Percentiles rank a stretch among this genome's conserved stretches.
These are phyloP conservation scores for Pneumocystis sp. DNA, from an alignment of 1,139 yeast species.

Conservation along the genomic window DNA sequence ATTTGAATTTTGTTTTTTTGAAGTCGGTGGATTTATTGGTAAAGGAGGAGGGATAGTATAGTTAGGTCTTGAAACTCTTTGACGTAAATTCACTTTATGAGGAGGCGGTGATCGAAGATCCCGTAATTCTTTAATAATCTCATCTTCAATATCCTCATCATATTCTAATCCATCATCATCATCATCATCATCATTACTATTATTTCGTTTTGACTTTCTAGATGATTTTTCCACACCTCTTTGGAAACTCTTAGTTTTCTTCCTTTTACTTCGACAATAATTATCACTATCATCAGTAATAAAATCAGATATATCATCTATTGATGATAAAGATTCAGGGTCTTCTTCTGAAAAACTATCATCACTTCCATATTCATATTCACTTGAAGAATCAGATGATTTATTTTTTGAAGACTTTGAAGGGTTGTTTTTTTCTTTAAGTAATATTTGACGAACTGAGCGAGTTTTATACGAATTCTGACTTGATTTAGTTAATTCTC, in stretches of 20 bases:
- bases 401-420: background rate
- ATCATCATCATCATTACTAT: background rate
- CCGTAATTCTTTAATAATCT: background rate
- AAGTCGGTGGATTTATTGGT: background rate
- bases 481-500: background rate
- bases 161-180: background rate
- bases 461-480: background rate
- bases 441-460: background rate
- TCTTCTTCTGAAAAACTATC: background rate
- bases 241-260: background rate
- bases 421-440: background rate
- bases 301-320: background rate
- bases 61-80: slow-evolving; percentile 7
- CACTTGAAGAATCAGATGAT: background rate
- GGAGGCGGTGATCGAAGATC: background rate
- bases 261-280: background rate
- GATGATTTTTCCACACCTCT: background rate
- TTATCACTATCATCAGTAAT: background rate
- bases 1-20: background rate
- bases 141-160: background rate
- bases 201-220: background rate
- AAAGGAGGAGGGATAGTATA: slow-evolving; percentile 11
- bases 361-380: background rate
- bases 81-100: slow-evolving; percentile 2
- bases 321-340: background rate